These are phyloP conservation scores for Ganoderma boninense DNA, from an alignment of 1,284 basidiomycete genomes.

Conservation along the genomic window DNA sequence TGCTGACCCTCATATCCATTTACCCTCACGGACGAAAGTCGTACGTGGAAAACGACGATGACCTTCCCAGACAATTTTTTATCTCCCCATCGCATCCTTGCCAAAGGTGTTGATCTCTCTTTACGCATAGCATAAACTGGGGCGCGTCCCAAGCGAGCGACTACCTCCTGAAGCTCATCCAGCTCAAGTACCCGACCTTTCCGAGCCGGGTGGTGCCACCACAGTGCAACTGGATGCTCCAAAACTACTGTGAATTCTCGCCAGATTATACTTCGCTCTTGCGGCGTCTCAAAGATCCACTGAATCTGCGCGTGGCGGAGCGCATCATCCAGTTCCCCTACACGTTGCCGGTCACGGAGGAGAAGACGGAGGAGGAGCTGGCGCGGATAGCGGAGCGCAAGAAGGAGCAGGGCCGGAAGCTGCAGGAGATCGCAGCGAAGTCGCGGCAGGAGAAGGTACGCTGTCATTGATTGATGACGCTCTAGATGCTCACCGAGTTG, in stretches of 20 bases:
- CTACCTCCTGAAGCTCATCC: constrained; percentile 90
- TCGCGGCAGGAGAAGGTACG: constrained; percentile 87
- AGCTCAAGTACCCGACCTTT: constrained; percentile 96
- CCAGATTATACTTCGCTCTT: constrained; percentile 81
- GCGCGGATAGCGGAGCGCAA: constrained; percentile 80
- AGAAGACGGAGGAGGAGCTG: constrained; percentile 94
- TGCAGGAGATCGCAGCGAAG: constrained; percentile 94
- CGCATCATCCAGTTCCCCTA: constrained; percentile 90
- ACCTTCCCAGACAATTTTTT: no score
- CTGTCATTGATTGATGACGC: no score
- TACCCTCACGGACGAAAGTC: no score
- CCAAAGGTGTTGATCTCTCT: background rate
- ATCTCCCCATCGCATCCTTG: no score
- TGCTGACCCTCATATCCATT: no score
- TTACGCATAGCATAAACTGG: constrained; percentile 83
- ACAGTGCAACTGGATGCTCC: constrained; percentile 84
- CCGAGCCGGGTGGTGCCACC: constrained; percentile 63
- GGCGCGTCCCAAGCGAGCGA: constrained; percentile 92
- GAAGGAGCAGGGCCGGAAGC: constrained; percentile 84
- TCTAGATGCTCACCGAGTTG: no score
- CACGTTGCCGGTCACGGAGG: constrained; percentile 71
- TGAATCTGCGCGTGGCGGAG: constrained; percentile 70
- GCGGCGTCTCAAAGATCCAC: constrained; percentile 68
- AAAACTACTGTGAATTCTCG: constrained; percentile 88
- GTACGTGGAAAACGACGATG: no score